phyloP scores from a whole-genome alignment of 75 land plant genomes.

The Larix kaempferi region DNA sequence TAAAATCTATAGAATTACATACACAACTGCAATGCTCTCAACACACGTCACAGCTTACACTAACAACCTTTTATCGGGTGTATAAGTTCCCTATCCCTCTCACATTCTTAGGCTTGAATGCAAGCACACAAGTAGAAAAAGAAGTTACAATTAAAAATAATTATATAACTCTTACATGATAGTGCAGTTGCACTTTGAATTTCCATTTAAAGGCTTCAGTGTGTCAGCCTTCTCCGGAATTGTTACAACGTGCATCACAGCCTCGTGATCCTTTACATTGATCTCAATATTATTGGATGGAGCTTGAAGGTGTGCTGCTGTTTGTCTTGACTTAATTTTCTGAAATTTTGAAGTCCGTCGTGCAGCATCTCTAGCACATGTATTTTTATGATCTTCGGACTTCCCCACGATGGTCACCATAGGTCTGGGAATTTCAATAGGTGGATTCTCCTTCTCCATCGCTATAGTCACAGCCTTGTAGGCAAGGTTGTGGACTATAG shows the following conservation, averaged over 20 bases:
- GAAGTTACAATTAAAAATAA: slow-evolving; percentile 8
- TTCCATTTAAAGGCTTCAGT: slow-evolving; percentile 51
- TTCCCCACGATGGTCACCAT: slow-evolving; percentile 31
- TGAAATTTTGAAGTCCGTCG: slow-evolving; percentile 12
- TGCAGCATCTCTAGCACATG: slow-evolving; percentile 10
- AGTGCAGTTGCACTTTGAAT: slow-evolving; percentile 77
- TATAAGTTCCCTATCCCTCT: neutral
- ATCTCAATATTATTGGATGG: slow-evolving; percentile 9
- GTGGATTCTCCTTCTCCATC: slow-evolving; percentile 45
- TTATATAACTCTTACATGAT: slow-evolving; percentile 40
- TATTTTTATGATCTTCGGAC: slow-evolving; percentile 14
- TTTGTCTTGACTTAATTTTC: slow-evolving; percentile 14
- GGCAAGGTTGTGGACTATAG: slow-evolving; percentile 60
- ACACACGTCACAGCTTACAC: slow-evolving; percentile 3
- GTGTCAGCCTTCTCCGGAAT: slow-evolving; percentile 32
- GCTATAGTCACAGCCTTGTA: slow-evolving; percentile 66
- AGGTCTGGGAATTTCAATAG: slow-evolving; percentile 31
- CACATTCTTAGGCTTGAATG: slow-evolving; percentile 8
- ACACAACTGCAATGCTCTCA: slow-evolving; percentile 9
- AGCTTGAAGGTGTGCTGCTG: slow-evolving; percentile 9
- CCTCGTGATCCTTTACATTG: slow-evolving; percentile 14
- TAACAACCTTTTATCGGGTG: slow-evolving; percentile 12
- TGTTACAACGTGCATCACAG: slow-evolving; percentile 13
- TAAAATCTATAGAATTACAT: slow-evolving; percentile 12
- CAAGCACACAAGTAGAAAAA: neutral